These are phyloP conservation scores for Cryptococcus sp. DNA, from an alignment of 1,284 basidiomycete species.

Conservation along the genomic window DNA sequence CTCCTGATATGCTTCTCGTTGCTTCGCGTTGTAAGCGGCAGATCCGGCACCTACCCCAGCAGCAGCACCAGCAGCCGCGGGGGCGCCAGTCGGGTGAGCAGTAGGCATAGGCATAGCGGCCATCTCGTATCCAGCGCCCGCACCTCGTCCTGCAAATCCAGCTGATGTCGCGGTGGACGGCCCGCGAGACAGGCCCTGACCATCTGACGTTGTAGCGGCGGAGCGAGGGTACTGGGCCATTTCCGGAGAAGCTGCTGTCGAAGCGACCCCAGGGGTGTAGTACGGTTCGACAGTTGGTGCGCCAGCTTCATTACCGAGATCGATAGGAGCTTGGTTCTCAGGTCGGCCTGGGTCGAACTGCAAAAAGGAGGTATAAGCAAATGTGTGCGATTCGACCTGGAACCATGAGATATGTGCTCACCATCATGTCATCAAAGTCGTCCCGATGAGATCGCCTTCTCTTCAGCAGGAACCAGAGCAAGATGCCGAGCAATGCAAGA, in stretches of 20 bases:
- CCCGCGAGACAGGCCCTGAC: conserved; percentile 35
- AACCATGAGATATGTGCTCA: conserved; percentile 19
- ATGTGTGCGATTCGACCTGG: not conserved
- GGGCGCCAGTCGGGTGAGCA: conserved; percentile 18
- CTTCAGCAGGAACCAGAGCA: conserved; percentile 45
- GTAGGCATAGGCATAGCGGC: conserved; percentile 28
- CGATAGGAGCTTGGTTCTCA: conserved; percentile 31
- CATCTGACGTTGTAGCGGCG: conserved; percentile 36
- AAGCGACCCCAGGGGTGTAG: conserved; percentile 43
- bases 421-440: conserved; percentile 54
- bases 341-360: conserved; percentile 47
- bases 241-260: conserved; percentile 37
- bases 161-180: conserved; percentile 43
- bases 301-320: conserved; percentile 41
- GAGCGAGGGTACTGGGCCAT: conserved; percentile 47
- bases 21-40: conserved; percentile 41
- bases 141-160: conserved; percentile 46
- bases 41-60: conserved; percentile 20
- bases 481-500: conserved; percentile 35
- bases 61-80: conserved; percentile 9
- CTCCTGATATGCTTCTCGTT: conserved; percentile 47
- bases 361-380: not conserved
- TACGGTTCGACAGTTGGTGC: conserved; percentile 45
- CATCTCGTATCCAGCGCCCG: conserved; percentile 22
- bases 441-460: conserved; percentile 42